These are phyloP conservation scores for Blastobotrys malaysiensis DNA, from an alignment of 1,139 yeast genomes.

Conservation along the genomic window DNA sequence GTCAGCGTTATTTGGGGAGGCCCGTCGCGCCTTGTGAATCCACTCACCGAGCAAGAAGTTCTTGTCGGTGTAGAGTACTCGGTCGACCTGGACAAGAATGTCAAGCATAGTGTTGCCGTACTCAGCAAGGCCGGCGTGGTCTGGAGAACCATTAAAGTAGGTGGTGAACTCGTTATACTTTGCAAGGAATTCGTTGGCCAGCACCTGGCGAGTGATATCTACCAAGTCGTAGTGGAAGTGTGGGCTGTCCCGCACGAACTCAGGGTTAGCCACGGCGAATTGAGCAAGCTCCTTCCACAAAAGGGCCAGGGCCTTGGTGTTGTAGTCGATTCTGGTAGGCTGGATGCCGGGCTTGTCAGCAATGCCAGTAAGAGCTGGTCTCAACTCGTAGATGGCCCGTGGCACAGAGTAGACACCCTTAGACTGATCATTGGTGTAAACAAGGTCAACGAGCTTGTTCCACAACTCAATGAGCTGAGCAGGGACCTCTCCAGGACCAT, in stretches of 20 bases:
- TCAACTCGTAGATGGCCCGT: conserved; percentile 11
- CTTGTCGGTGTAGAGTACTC: conserved; percentile 13
- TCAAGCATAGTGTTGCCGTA: conserved; percentile 7
- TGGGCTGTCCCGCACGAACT: conserved; percentile 6
- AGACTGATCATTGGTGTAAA: conserved; percentile 12
- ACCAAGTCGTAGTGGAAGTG: conserved; percentile 17
- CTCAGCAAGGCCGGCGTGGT: conserved; percentile 1
- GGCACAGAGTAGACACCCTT: conserved; percentile 10
- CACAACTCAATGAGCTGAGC: conserved; percentile 6
- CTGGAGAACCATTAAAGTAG: not conserved
- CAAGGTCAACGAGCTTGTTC: conserved; percentile 11
- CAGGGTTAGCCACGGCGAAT: conserved; percentile 4
- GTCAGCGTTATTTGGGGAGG: not conserved
- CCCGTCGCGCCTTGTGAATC: conserved; percentile 9
- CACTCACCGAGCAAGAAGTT: conserved; percentile 12
- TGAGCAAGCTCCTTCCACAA: conserved; percentile 12
- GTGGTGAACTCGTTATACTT: conserved; percentile 9
- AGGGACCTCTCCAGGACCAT: conserved; percentile 11
- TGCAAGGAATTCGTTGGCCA: conserved; percentile 12
- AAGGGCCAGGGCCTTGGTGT: conserved; percentile 8
- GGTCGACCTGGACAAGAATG: conserved; percentile 13
- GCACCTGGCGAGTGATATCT: conserved; percentile 16
- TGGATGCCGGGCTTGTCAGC: conserved; percentile 10
- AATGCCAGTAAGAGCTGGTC: conserved; percentile 11
- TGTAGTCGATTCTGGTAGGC: conserved; percentile 12